These are phyloP conservation scores for Aspergillus affinis DNA, from an alignment of 495 filamentous ascomycete species.

Conservation along the genomic window DNA sequence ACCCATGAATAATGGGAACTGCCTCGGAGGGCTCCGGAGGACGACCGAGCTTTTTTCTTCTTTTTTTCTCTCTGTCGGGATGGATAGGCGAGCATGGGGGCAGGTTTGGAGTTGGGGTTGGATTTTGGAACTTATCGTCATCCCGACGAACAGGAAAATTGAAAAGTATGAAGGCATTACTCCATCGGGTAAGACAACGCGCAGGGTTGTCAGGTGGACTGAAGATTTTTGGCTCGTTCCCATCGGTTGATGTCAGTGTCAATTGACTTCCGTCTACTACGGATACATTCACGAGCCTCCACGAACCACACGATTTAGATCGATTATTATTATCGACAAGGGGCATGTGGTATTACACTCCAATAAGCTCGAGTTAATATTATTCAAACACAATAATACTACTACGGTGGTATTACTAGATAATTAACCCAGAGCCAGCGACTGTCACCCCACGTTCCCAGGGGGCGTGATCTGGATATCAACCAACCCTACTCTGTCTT, in stretches of 20 bases:
- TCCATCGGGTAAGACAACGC: background rate
- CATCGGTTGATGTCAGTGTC: background rate
- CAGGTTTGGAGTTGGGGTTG: slow-evolving; percentile 1
- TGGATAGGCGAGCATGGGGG: background rate
- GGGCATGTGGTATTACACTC: no score
- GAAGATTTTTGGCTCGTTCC: background rate
- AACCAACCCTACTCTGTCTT: no score
- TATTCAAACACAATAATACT: no score
- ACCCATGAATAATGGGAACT: slow-evolving; percentile 3
- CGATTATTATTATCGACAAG: no score
- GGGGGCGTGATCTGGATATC: no score
- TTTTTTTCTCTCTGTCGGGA: background rate
- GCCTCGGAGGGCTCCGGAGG: slow-evolving; percentile 12
- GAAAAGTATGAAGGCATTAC: background rate
- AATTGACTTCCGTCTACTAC: background rate
- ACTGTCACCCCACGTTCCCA: background rate
- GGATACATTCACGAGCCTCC: background rate
- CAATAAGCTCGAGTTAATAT: no score
- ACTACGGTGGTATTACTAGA: background rate
- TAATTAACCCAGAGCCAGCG: no score
- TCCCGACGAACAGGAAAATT: background rate
- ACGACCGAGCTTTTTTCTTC: slow-evolving; percentile 2
- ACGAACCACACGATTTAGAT: no score
- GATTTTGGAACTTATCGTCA: background rate
- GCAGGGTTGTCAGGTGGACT: background rate